A percentile compares a stretch with the other conserved stretches of the same genome.
phyloP scores from a whole-genome alignment of 2,329 filamentous ascomycete species.

The Cytospora piceae region DNA sequence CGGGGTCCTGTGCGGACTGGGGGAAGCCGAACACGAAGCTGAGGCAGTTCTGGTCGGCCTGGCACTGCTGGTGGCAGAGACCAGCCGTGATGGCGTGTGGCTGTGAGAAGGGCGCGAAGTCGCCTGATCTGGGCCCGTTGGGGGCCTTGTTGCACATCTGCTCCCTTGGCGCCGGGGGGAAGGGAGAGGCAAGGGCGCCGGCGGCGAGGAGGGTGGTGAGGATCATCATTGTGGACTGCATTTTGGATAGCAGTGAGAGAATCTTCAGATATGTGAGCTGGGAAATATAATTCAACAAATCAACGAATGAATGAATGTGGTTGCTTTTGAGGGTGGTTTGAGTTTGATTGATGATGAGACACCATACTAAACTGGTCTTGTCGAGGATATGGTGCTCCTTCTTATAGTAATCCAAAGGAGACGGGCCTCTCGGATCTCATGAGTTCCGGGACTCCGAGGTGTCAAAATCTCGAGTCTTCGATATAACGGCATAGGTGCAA shows the following conservation, averaged over 20 bases:
- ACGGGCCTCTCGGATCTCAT: not conserved
- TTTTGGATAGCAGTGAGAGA: not conserved
- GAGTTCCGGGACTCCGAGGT: not conserved
- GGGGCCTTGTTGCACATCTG: not conserved
- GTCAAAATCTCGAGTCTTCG: not conserved
- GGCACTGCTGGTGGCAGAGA: not conserved
- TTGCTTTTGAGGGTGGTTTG: not conserved
- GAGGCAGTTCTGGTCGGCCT: not conserved
- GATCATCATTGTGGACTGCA: not conserved
- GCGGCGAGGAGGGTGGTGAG: conserved; percentile 5
- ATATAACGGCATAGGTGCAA: not conserved
- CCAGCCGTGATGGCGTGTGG: not conserved
- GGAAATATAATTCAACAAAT: not conserved
- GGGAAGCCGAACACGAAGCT: not conserved
- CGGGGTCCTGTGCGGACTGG: not conserved
- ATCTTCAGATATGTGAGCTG: not conserved
- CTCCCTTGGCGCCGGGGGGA: not conserved
- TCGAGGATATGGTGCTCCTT: not conserved
- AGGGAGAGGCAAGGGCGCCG: not conserved
- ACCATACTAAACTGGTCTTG: not conserved
- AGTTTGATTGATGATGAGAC: not conserved
- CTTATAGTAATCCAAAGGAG: not conserved
- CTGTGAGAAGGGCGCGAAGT: not conserved
- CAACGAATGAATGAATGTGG: not conserved
- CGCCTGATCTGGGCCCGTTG: not conserved